Evolutionary conservation across 257 asterid genomes (phyloP).

Genomic region (Lycium barbarum): DNA sequence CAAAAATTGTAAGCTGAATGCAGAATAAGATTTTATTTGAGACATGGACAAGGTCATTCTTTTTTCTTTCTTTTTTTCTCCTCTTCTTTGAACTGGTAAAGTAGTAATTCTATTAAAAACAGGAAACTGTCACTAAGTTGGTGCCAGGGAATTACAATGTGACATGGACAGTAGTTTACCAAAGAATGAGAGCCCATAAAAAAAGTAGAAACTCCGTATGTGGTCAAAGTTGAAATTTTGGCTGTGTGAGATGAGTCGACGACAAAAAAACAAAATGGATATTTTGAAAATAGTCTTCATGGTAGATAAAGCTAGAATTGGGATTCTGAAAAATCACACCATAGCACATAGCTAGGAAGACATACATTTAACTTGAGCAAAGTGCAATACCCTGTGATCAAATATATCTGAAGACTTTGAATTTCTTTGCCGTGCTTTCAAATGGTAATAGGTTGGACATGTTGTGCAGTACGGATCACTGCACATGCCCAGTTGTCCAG

Average conservation of each 20-base stretch:
- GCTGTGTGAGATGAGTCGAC: not conserved
- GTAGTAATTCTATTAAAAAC: not conserved
- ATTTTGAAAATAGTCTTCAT: not conserved
- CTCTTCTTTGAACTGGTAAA: conserved; percentile 2
- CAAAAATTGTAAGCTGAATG: not conserved
- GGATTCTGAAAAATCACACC: conserved; percentile 5
- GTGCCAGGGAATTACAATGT: not conserved
- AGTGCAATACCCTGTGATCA: conserved; percentile 69
- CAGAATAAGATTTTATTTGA: not conserved
- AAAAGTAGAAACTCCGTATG: not conserved
- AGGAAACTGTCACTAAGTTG: not conserved
- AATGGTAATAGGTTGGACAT: conserved; percentile 72
- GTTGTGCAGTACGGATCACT: conserved; percentile 93
- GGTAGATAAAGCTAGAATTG: conserved; percentile 19
- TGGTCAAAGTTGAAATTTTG: not conserved
- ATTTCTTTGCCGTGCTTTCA: conserved; percentile 53
- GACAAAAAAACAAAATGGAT: not conserved
- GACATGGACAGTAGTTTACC: not conserved
- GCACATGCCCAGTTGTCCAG: conserved; percentile 96
- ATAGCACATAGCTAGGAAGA: conserved; percentile 15
- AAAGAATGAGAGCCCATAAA: conserved; percentile 1
- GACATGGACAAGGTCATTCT: not conserved
- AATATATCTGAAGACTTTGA: conserved; percentile 56
- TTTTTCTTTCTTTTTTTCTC: not conserved
- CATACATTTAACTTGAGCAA: conserved; percentile 26